Evolutionary conservation across 345 rosid species (phyloP).

Genomic region (Geranium rotundifolium): DNA sequence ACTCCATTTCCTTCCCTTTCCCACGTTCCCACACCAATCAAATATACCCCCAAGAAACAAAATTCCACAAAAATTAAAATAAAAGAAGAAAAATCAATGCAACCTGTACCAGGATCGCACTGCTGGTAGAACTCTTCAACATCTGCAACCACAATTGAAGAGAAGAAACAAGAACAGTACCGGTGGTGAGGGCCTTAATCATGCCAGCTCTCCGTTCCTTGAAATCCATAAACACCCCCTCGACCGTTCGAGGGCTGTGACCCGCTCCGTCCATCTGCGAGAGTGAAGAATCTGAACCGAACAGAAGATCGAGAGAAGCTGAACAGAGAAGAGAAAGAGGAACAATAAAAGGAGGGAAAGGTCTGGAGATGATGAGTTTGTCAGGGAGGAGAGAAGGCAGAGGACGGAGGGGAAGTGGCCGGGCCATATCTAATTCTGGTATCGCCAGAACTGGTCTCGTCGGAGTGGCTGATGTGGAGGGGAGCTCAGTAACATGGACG

Average conservation of each 20-base stretch:
- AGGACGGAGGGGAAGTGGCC: too few relatives aligned
- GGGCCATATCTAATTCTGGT: too few relatives aligned
- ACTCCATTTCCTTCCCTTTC: too few relatives aligned
- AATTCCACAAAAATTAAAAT: background rate
- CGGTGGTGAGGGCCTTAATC: conserved; percentile 62
- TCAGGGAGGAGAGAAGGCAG: too few relatives aligned
- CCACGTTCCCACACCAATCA: background rate
- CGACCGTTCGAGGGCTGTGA: conserved; percentile 65
- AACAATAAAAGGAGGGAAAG: too few relatives aligned
- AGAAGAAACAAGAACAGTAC: conserved; percentile 11
- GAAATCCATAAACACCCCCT: conserved; percentile 58
- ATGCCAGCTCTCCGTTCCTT: conserved; percentile 62
- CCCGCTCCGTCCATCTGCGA: conserved; percentile 22
- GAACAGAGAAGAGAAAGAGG: too few relatives aligned
- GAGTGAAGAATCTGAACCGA: conserved; percentile 1
- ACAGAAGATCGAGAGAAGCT: background rate
- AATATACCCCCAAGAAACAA: too few relatives aligned
- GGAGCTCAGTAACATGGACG: too few relatives aligned
- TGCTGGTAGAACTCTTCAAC: conserved; percentile 58
- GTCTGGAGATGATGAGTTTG: too few relatives aligned
- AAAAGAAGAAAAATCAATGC: background rate
- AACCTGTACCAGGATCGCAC: conserved; percentile 63
- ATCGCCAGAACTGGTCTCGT: too few relatives aligned
- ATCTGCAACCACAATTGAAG: conserved; percentile 24
- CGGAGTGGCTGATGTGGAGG: too few relatives aligned